Evolutionary conservation across 1,284 basidiomycete species (phyloP).

Genomic region (Thecaphora thlaspeos): DNA sequence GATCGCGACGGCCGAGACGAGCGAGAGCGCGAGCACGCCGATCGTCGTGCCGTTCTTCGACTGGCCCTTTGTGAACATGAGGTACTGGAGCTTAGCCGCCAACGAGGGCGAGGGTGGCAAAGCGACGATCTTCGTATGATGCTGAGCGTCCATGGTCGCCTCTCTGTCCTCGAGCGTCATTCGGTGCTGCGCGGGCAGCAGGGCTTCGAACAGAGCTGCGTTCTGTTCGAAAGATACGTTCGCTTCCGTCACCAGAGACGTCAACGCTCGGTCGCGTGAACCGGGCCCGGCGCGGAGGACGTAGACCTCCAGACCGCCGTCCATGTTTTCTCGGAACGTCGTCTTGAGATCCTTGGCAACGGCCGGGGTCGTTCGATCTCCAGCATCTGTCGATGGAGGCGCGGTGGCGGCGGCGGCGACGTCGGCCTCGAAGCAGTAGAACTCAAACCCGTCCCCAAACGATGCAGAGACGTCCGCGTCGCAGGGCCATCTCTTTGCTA

Average conservation of each 20-base stretch:
- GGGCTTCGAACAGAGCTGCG: constrained; percentile 64
- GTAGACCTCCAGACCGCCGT: constrained; percentile 63
- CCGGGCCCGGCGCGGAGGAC: constrained; percentile 53
- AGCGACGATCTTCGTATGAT: no score
- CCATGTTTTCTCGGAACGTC: constrained; percentile 74
- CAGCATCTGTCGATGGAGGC: constrained; percentile 55
- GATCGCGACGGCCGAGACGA: no score
- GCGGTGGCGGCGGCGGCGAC: background rate
- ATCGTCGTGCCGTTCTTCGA: no score
- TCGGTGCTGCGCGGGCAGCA: constrained; percentile 10
- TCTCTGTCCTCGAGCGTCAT: constrained; percentile 1
- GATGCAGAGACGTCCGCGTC: constrained; percentile 33
- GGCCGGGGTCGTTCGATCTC: no score
- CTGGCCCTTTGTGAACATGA: no score
- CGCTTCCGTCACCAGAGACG: constrained; percentile 65
- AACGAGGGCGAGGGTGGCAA: no score
- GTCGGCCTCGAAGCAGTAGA: constrained; percentile 70
- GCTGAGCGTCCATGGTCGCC: no score
- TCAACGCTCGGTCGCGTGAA: constrained; percentile 62
- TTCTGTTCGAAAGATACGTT: constrained; percentile 71
- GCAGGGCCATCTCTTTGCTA: constrained; percentile 58
- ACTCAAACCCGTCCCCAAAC: constrained; percentile 64
- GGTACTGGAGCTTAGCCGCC: no score
- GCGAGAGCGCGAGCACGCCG: no score
- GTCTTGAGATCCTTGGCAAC: constrained; percentile 75